Conservation (phyloP, 139 green algal genomes). For the Axilococcus clingmanii region DNA sequence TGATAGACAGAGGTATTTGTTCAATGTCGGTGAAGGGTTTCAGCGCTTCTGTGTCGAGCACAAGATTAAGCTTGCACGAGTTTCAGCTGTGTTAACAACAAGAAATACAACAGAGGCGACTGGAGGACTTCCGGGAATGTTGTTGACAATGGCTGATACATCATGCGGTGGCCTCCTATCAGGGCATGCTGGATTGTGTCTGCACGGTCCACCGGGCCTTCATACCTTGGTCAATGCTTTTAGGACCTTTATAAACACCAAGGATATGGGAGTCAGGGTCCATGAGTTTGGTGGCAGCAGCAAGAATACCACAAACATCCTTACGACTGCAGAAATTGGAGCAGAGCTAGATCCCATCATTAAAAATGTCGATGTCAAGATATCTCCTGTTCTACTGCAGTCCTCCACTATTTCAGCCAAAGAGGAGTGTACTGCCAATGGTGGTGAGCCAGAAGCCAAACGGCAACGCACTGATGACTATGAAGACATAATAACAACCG, state of each 20-base stretch:
- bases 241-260: conserved; percentile 34
- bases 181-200: conserved; percentile 12
- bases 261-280: conserved; percentile 15
- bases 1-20: conserved; percentile 78
- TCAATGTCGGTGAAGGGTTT: conserved; percentile 93
- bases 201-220: conserved; percentile 23
- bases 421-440: not conserved
- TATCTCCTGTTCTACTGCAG: conserved; percentile 27
- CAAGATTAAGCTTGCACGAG: conserved; percentile 61
- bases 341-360: conserved; percentile 12
- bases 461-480: conserved; percentile 8
- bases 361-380: conserved; percentile 29
- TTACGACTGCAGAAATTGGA: not conserved
- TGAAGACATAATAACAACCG: conserved; percentile 7
- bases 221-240: conserved; percentile 31
- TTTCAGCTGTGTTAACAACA: conserved; percentile 49
- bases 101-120: conserved; percentile 56
- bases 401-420: not conserved
- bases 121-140: conserved; percentile 73
- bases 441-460: conserved; percentile 18
- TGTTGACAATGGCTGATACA: conserved; percentile 44
- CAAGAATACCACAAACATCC: not conserved
- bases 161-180: conserved; percentile 19
- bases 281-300: conserved; percentile 31
- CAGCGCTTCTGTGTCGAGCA: conserved; percentile 81